Conservation (phyloP, 2,329 filamentous ascomycete genomes). For the Camptophora hylomeconis region DNA sequence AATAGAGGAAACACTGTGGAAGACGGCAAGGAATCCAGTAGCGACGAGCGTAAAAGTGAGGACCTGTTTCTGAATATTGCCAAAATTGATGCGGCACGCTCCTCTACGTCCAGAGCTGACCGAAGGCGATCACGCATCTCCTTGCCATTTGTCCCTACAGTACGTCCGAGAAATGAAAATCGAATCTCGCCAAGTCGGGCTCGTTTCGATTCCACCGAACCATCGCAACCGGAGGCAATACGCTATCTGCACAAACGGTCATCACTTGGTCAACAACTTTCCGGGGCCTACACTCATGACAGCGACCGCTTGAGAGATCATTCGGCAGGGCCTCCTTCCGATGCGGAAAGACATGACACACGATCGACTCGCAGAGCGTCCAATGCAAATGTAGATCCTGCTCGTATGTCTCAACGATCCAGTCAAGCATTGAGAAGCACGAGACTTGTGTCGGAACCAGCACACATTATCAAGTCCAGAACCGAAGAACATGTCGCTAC, state of each 20-base stretch:
- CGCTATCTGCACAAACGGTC: conserved; percentile 14
- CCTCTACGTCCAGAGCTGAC: conserved; percentile 5
- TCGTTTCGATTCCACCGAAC: conserved; percentile 2
- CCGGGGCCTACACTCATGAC: no score
- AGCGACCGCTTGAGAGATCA: no score
- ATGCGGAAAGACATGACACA: background rate
- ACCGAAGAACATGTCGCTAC: conserved; percentile 35
- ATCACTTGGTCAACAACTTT: conserved; percentile 7
- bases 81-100: conserved; percentile 23
- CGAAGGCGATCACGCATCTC: conserved; percentile 15
- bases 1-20: conserved; percentile 15
- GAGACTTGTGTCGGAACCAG: conserved; percentile 14
- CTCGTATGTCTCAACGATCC: conserved; percentile 6
- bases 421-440: conserved; percentile 17
- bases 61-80: conserved; percentile 36
- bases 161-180: no score
- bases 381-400: conserved; percentile 11
- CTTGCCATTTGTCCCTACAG: conserved; percentile 15
- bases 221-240: conserved; percentile 1
- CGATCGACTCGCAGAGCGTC: conserved; percentile 5
- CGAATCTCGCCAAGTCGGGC: background rate
- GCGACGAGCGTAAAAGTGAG: conserved; percentile 27
- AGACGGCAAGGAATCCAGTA: conserved; percentile 20
- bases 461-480: conserved; percentile 23
- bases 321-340: no score